phyloP scores from a whole-genome alignment of 108 stramenopile species.

The Aurantiochytrium sp. region DNA sequence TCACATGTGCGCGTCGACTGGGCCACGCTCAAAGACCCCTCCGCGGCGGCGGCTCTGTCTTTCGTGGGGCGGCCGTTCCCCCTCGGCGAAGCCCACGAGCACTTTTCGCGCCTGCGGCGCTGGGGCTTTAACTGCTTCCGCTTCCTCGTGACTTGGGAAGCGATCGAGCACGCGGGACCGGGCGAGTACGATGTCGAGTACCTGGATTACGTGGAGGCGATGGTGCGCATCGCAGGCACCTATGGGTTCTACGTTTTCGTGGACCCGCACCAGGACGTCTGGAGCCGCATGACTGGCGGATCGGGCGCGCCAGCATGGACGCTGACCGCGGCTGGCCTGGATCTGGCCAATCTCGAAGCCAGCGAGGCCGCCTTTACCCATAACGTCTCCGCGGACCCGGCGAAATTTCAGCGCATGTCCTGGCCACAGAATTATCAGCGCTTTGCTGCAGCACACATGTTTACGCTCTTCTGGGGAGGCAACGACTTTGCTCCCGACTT shows the following conservation, averaged over 20 bases:
- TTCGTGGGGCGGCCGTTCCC: constrained; percentile 53
- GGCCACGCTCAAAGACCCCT: not conserved
- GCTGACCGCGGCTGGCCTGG: constrained; percentile 44
- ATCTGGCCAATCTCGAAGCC: constrained; percentile 35
- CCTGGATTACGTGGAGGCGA: constrained; percentile 36
- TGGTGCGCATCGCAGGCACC: constrained; percentile 24
- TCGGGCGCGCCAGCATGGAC: constrained; percentile 55
- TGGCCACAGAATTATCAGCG: constrained; percentile 26
- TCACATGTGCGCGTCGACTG: not conserved
- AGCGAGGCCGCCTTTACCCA: constrained; percentile 42
- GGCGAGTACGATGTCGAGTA: constrained; percentile 47
- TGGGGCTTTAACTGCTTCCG: constrained; percentile 42
- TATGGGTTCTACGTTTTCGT: constrained; percentile 42
- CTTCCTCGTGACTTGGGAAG: constrained; percentile 51
- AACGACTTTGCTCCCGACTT: constrained; percentile 33
- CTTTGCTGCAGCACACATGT: not conserved
- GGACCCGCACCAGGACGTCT: constrained; percentile 55
- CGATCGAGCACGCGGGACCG: constrained; percentile 51
- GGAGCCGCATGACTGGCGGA: constrained; percentile 56
- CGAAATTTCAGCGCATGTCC: constrained; percentile 18
- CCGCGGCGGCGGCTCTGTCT: not conserved
- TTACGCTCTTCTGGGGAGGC: constrained; percentile 23
- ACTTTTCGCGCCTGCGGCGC: constrained; percentile 39
- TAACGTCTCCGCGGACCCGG: not conserved
- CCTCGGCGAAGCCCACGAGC: constrained; percentile 37